These are phyloP conservation scores for Tinospora cordifolia DNA, from an alignment of 164 flowering plant genomes.

Conservation along the genomic window DNA sequence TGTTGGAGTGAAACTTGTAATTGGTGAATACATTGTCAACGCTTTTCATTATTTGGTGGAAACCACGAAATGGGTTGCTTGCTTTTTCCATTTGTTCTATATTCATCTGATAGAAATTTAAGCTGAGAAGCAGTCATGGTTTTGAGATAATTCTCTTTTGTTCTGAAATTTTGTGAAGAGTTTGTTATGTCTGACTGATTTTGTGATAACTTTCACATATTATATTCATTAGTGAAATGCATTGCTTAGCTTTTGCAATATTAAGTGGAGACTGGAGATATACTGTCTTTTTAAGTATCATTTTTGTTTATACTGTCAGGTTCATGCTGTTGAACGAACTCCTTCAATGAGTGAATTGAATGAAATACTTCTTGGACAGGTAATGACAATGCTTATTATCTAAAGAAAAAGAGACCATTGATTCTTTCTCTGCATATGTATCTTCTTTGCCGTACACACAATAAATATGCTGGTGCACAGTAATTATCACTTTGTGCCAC, in stretches of 20 bases:
- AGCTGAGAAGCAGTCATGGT: too few relatives aligned
- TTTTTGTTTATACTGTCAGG: conserved; percentile 39
- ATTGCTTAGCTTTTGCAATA: neutral
- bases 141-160: too few relatives aligned
- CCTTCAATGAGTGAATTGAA: conserved; percentile 98
- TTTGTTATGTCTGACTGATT: too few relatives aligned
- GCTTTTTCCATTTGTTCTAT: too few relatives aligned
- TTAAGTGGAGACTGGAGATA: neutral
- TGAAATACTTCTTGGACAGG: conserved; percentile 96
- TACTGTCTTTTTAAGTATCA: neutral
- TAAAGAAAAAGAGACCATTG: neutral
- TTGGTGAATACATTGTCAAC: neutral
- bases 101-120: too few relatives aligned
- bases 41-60: too few relatives aligned
- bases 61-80: too few relatives aligned
- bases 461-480: neutral
- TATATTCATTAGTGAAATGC: neutral
- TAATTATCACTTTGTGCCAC: neutral
- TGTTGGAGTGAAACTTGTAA: neutral
- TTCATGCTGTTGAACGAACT: conserved; percentile 83
- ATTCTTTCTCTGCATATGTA: neutral
- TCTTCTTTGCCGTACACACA: neutral
- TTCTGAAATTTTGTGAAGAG: too few relatives aligned
- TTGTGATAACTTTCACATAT: neutral
- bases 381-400: conserved; percentile 19